Percentiles rank a stretch among this genome's conserved stretches.
phyloP scores from a whole-genome alignment of 1,139 yeast genomes.

The Blastobotrys petasosporus region DNA sequence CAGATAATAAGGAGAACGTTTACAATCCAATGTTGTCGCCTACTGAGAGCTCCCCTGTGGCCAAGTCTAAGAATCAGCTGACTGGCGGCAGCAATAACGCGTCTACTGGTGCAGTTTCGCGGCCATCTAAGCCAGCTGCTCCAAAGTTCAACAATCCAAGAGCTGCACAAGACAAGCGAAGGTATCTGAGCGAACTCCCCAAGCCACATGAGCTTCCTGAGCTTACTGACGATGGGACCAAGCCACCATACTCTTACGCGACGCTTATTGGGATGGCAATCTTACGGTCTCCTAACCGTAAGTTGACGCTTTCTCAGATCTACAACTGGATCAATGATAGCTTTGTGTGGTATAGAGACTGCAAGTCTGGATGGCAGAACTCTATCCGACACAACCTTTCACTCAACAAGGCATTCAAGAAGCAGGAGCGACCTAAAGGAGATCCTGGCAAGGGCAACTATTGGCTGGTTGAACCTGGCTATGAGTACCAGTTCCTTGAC shows the following conservation, averaged over 20 bases:
- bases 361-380: constrained; percentile 93
- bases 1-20: constrained; percentile 14
- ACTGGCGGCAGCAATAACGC: neutral
- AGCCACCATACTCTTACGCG: constrained; percentile 95
- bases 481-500: constrained; percentile 74
- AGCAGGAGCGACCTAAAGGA: constrained; percentile 87
- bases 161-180: constrained; percentile 19
- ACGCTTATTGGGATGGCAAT: constrained; percentile 92
- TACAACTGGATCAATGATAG: constrained; percentile 90
- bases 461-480: constrained; percentile 85
- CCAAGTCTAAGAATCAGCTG: constrained; percentile 11
- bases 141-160: constrained; percentile 8
- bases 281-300: constrained; percentile 70
- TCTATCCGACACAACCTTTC: constrained; percentile 83
- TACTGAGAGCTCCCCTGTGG: constrained; percentile 17
- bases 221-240: constrained; percentile 45
- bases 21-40: constrained; percentile 19
- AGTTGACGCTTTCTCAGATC: constrained; percentile 82
- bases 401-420: constrained; percentile 78
- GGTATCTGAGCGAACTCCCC: constrained; percentile 22
- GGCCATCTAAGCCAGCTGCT: constrained; percentile 31
- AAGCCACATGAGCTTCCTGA: constrained; percentile 40
- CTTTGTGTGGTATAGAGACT: constrained; percentile 73
- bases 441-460: constrained; percentile 87
- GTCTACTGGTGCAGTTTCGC: constrained; percentile 27